These are phyloP conservation scores for Aspergillus ochraceus DNA, from an alignment of 2,329 filamentous ascomycete species.

Conservation along the genomic window DNA sequence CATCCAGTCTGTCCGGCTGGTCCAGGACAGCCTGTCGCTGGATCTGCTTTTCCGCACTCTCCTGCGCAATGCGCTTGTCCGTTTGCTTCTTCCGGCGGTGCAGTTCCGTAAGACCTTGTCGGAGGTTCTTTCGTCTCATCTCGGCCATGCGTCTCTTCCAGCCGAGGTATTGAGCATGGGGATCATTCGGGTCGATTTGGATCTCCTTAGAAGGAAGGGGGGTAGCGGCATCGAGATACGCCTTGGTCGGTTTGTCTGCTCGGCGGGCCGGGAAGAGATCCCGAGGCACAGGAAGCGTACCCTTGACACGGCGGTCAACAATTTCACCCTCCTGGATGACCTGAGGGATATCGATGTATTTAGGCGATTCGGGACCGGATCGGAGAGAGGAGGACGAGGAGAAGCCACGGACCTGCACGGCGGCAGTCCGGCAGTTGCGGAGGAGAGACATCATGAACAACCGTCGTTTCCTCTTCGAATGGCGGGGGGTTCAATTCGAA, in stretches of 20 bases:
- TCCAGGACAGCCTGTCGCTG: conserved; percentile 54
- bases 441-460: conserved; percentile 36
- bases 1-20: conserved; percentile 72
- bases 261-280: conserved; percentile 69
- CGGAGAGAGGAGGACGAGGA: conserved; percentile 36
- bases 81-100: conserved; percentile 62
- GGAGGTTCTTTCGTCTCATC: conserved; percentile 68
- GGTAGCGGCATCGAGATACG: conserved; percentile 63
- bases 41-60: conserved; percentile 51
- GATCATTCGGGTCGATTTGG: conserved; percentile 36
- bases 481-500: background rate
- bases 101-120: conserved; percentile 68
- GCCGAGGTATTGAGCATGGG: conserved; percentile 51
- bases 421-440: conserved; percentile 37
- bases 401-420: conserved; percentile 42
- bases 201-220: conserved; percentile 49
- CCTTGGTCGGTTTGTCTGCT: conserved; percentile 59
- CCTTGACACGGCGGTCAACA: conserved; percentile 60
- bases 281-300: conserved; percentile 79
- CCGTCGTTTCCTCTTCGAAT: background rate
- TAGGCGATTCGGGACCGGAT: conserved; percentile 74
- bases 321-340: conserved; percentile 68
- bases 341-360: conserved; percentile 78
- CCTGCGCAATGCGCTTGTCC: conserved; percentile 35
- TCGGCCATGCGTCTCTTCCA: conserved; percentile 77